These are phyloP conservation scores for Phytopythium ostracodes DNA, from an alignment of 352 stramenopile genomes.

Conservation along the genomic window DNA sequence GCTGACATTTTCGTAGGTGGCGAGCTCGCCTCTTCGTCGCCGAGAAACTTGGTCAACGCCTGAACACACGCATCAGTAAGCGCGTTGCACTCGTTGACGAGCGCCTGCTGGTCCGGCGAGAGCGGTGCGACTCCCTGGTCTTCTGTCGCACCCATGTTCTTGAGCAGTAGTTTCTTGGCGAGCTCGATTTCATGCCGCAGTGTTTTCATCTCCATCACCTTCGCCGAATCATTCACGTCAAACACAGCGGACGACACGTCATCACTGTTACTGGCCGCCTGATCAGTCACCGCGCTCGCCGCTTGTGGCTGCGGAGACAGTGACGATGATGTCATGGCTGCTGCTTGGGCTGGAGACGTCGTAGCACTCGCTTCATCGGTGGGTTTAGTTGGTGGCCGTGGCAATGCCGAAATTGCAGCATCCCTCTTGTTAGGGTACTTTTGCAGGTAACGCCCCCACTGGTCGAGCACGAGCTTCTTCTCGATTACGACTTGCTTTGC, in stretches of 20 bases:
- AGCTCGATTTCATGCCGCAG: conserved; percentile 59
- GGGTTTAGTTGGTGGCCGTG: neutral
- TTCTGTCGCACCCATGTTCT: conserved; percentile 20
- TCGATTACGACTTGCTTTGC: conserved; percentile 48
- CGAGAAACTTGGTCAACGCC: conserved; percentile 59
- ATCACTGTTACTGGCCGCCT: conserved; percentile 5
- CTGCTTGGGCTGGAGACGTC: neutral
- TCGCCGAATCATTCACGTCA: conserved; percentile 37
- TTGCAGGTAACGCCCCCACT: conserved; percentile 59
- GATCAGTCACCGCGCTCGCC: neutral
- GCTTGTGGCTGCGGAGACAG: conserved; percentile 7
- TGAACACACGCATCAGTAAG: conserved; percentile 56
- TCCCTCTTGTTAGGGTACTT: conserved; percentile 28
- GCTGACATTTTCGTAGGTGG: neutral
- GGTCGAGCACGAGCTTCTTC: conserved; percentile 45
- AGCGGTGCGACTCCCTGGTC: conserved; percentile 11
- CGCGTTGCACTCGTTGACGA: conserved; percentile 62
- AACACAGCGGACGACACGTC: conserved; percentile 29
- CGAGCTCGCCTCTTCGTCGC: conserved; percentile 16
- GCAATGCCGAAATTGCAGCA: neutral
- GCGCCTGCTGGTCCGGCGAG: conserved; percentile 30
- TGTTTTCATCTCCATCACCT: conserved; percentile 72
- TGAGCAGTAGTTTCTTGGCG: conserved; percentile 40
- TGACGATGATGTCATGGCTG: neutral
- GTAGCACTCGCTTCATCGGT: neutral